Evolutionary conservation across 2,329 filamentous ascomycete species (phyloP), one percentile per base, ranked within the genome.

Genomic region (Sarocladium oryzae): DNA sequence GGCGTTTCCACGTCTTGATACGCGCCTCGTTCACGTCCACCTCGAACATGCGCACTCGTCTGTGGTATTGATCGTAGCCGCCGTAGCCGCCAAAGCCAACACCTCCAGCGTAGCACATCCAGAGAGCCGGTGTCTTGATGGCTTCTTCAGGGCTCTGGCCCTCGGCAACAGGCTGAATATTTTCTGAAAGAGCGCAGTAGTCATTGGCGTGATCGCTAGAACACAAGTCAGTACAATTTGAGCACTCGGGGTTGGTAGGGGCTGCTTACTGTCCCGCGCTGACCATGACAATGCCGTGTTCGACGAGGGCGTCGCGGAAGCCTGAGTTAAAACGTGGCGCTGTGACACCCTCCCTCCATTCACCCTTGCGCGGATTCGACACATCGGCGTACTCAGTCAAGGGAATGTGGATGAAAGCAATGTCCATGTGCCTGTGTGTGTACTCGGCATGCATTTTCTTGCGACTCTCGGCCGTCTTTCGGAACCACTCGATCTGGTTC

Each of bases 61-160:
- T 86, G 61, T 91, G 78, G 64, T 87, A 97, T 3, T 86, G 86
- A 37, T 84, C 85, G 64, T 96, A 97, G 5, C 92, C 91, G 18
- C 87, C 93, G 64, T 99, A 99, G 0, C 93, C 93, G 51, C 93
- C 93, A 60, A 99, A 96, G 1, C 93, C 93, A 24, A 84, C 82
- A 23, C 88, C 93, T 28, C 93, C 93, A 8, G 85, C 92, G 67
- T 97, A 97, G 73, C 93, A 99, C 91, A 99, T 96, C 93, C 93
- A 99, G 2, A 97, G 72, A 26, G 85, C 79, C 0, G 86, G 84
- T 46, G 77, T 76, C n/a, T 74, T 53, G 18, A 28, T 13, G 49
- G 40, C 23, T 10, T 49, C 40, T 23, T 23, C 20, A 20, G 16
- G 32, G 38, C 11, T 16, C 23, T 48, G 18, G 41, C 35, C 20